Evolutionary conservation across 1,139 yeast genomes (phyloP), one percentile per base, ranked within the genome.

Genomic region (Hemisphaericaspora subhashii): DNA sequence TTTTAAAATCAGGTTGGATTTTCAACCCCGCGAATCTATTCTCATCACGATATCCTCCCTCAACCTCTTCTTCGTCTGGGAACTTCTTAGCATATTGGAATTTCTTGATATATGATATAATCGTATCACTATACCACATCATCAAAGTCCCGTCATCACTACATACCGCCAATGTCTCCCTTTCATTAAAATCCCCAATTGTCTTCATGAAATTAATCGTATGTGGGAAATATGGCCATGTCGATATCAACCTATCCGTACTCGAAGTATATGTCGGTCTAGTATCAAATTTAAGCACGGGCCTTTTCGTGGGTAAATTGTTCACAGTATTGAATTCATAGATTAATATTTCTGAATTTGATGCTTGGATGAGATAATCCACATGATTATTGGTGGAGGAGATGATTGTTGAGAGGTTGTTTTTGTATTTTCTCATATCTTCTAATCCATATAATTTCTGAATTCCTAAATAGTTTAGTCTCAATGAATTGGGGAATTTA

Each of bases 81-180:
- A 18, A 26, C 20, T 20, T 39, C 27, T 18, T 29, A 3, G 24
- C 23, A n/a, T 22, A 13, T 21, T 31, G 37, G 28, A 44, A 47
- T 25, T 49, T 49, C 13, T 44, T 33, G 2, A 64, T 44, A 22
- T 55, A 50, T 1, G 45, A 35, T 16, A 57, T 27, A 3, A 74
- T 45, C 1, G 54, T 54, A 0, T 61, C 62, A 6, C 67, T 50
- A 25, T 58, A 55, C 68, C 77, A 81, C 0, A 81, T 50, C 42
- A 73, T 47, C 1, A 78, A 60, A 13, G 74, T 55, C 0, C 87
- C 86, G 56, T 79, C 82, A 52, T 83, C 89, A 21, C 67, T 50
- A 29, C 83, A 78, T 2, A 68, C 70, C 0, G 64, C 72, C 11
- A 83, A 46, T 0, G 72, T 67, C 23, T 68, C 71, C 17, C 51